Evolutionary conservation across 2,329 filamentous ascomycete species (phyloP).

Genomic region (Trichophyton simii): DNA sequence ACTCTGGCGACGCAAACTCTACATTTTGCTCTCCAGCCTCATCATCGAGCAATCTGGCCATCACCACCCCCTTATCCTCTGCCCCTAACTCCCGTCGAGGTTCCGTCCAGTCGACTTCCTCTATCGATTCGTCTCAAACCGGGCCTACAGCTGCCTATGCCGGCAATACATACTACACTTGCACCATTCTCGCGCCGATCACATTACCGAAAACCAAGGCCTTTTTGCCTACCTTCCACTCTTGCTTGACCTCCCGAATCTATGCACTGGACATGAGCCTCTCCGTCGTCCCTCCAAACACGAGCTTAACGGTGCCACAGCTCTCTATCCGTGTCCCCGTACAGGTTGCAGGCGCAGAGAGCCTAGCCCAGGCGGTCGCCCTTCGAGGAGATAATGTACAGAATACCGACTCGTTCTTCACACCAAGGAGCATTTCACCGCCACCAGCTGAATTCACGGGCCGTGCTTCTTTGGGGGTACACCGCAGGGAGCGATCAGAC

Average conservation of each 20-base stretch:
- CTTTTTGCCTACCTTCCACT: constrained; percentile 58
- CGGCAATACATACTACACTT: constrained; percentile 45
- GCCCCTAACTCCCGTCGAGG: constrained; percentile 18
- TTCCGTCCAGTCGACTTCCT: constrained; percentile 18
- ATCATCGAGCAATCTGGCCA: constrained; percentile 19
- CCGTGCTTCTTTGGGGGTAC: neutral
- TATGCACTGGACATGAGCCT: constrained; percentile 51
- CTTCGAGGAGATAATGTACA: neutral
- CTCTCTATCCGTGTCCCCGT: constrained; percentile 33
- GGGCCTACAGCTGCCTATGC: constrained; percentile 32
- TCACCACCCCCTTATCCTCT: constrained; percentile 15
- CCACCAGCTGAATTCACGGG: constrained; percentile 7
- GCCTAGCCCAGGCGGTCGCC: constrained; percentile 7
- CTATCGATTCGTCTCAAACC: constrained; percentile 21
- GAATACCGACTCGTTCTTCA: constrained; percentile 11
- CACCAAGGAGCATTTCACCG: constrained; percentile 10
- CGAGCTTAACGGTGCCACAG: constrained; percentile 30
- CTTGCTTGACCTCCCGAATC: constrained; percentile 51
- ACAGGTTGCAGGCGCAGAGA: constrained; percentile 24
- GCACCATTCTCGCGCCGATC: constrained; percentile 51
- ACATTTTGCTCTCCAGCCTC: constrained; percentile 30
- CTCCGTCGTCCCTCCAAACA: constrained; percentile 39
- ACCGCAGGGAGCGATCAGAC: neutral
- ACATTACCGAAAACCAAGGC: constrained; percentile 46
- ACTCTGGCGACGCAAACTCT: constrained; percentile 26